A percentile compares a stretch with the other conserved stretches of the same genome.
These are phyloP conservation scores for Misopates orontium DNA, from an alignment of 257 asterid species.

Conservation along the genomic window DNA sequence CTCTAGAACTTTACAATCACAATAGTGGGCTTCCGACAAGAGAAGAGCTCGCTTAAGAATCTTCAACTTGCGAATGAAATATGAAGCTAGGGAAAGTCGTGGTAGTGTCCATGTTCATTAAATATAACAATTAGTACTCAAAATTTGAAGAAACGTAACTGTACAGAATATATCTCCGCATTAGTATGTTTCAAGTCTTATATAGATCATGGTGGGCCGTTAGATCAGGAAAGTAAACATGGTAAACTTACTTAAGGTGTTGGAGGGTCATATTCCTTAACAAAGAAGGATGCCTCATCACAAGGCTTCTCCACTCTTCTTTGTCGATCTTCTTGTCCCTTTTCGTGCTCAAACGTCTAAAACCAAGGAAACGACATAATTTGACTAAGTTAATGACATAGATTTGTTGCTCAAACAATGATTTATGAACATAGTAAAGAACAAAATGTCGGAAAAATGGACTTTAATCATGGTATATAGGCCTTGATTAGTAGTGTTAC, in stretches of 20 bases:
- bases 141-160: neutral
- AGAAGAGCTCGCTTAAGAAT: constrained; percentile 16
- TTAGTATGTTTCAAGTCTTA: neutral
- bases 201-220: too few species aligned
- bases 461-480: neutral
- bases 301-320: constrained; percentile 85
- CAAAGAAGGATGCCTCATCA: constrained; percentile 72
- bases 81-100: constrained; percentile 91
- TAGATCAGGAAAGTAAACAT: too few species aligned
- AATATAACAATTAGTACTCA: constrained; percentile 3
- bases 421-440: too few species aligned
- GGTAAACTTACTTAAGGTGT: constrained; percentile 66
- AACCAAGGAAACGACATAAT: constrained; percentile 17
- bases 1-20: neutral
- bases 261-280: constrained; percentile 91
- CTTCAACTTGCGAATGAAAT: constrained; percentile 84
- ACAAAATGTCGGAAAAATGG: too few species aligned
- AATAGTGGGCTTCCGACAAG: constrained; percentile 12
- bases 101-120: constrained; percentile 68
- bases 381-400: too few species aligned
- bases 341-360: constrained; percentile 87
- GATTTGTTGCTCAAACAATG: too few species aligned
- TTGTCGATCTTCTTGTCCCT: constrained; percentile 81
- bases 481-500: too few species aligned
- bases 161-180: too few species aligned